These are phyloP conservation scores for Ananas comosus DNA, from an alignment of 176 grass and related monocot species.

Conservation along the genomic window DNA sequence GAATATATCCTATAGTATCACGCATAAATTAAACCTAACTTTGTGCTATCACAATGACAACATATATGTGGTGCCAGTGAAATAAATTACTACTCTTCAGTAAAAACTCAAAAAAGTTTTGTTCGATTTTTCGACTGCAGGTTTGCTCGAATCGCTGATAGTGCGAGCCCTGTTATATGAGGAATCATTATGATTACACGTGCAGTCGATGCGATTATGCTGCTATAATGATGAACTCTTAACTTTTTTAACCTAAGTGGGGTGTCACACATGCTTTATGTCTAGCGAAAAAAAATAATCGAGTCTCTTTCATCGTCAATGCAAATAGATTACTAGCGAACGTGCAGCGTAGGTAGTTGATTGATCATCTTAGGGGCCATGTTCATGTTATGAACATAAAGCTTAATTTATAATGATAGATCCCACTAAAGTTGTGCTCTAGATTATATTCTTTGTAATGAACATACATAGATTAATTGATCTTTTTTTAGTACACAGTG, in stretches of 20 bases:
- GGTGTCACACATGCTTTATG: slow-evolving; percentile 1
- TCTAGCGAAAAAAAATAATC: neutral
- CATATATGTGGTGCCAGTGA: too few species aligned
- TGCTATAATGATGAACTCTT: slow-evolving; percentile 10
- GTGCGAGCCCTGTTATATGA: neutral
- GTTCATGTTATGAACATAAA: neutral
- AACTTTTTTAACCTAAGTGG: slow-evolving; percentile 18
- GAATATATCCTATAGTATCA: too few species aligned
- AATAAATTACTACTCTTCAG: too few species aligned
- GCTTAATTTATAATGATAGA: too few species aligned
- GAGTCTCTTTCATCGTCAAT: neutral
- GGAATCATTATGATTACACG: slow-evolving; percentile 38
- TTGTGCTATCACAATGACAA: too few species aligned
- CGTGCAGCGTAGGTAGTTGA: neutral
- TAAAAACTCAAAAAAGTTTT: neutral
- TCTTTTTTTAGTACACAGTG: too few species aligned
- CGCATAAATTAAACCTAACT: too few species aligned
- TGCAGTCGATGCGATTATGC: slow-evolving; percentile 19
- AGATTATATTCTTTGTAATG: too few species aligned
- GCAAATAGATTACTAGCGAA: slow-evolving; percentile 3
- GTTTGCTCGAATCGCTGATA: neutral
- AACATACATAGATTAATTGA: too few species aligned
- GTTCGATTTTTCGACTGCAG: neutral
- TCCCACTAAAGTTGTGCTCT: too few species aligned
- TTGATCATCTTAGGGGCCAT: neutral